Percentiles rank a stretch among this genome's conserved stretches.
These are phyloP conservation scores for Ascochyta viciae-villosae DNA, from an alignment of 2,329 filamentous ascomycete genomes.

Conservation along the genomic window DNA sequence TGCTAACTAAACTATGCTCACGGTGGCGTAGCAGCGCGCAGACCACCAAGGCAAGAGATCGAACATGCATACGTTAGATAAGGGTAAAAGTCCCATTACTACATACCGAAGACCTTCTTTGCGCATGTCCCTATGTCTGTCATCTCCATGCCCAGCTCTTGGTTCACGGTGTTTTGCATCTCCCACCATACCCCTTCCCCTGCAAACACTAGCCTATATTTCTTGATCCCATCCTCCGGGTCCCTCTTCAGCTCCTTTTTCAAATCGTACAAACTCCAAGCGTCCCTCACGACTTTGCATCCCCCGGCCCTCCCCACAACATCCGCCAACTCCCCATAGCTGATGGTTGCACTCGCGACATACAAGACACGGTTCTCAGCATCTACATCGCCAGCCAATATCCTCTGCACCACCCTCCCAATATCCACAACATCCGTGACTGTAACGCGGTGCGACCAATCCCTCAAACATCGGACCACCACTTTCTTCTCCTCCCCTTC, in stretches of 20 bases:
- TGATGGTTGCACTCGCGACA: conserved; percentile 68
- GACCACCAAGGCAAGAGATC: not conserved
- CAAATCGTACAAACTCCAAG: conserved; percentile 59
- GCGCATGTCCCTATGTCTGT: conserved; percentile 54
- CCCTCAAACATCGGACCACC: conserved; percentile 62
- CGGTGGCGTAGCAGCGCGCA: conserved; percentile 20
- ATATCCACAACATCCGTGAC: conserved; percentile 71
- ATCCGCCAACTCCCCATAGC: conserved; percentile 62
- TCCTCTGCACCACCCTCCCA: conserved; percentile 64
- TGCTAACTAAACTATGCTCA: conserved; percentile 10
- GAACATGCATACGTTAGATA: not conserved
- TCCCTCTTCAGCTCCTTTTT: conserved; percentile 56
- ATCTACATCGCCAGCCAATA: conserved; percentile 51
- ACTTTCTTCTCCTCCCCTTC: conserved; percentile 10
- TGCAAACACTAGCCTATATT: conserved; percentile 69
- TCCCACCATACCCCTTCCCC: conserved; percentile 68
- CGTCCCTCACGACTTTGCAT: conserved; percentile 55
- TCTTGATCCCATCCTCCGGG: conserved; percentile 59
- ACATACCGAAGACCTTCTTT: conserved; percentile 15
- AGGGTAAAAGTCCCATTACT: conserved; percentile 8
- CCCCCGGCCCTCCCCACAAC: conserved; percentile 57
- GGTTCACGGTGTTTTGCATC: conserved; percentile 61
- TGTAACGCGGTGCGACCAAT: conserved; percentile 69
- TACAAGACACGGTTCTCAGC: conserved; percentile 58
- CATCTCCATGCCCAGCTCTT: conserved; percentile 55